phyloP scores from a whole-genome alignment of 106 monocot genomes.

The Posidonia australis region DNA sequence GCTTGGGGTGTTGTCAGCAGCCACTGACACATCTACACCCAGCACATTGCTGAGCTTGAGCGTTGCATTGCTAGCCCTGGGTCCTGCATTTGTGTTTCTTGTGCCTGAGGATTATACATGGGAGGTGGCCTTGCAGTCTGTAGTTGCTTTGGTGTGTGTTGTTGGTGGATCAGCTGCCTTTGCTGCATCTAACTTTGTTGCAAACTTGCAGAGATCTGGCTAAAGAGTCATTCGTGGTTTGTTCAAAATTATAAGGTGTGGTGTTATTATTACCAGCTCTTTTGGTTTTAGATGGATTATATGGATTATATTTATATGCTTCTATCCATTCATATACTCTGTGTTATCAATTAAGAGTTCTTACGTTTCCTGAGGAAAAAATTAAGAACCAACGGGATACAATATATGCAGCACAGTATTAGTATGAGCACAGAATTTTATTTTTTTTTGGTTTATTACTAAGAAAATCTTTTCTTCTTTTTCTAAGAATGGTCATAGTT shows the following conservation, averaged over 20 bases:
- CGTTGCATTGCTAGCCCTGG: constrained; percentile 36
- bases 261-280: too few species aligned
- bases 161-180: constrained; percentile 78
- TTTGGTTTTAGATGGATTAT: too few species aligned
- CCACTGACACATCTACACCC: constrained; percentile 65
- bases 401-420: too few species aligned
- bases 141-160: constrained; percentile 40
- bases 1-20: constrained; percentile 67
- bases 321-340: too few species aligned
- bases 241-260: not conserved
- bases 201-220: constrained; percentile 51
- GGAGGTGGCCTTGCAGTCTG: constrained; percentile 59
- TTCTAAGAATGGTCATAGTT: too few species aligned
- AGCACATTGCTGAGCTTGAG: constrained; percentile 38
- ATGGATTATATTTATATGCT: too few species aligned
- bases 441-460: too few species aligned
- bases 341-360: too few species aligned
- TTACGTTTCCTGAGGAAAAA: too few species aligned
- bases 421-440: too few species aligned
- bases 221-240: constrained; percentile 5
- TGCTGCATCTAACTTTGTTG: constrained; percentile 74
- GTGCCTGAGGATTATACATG: constrained; percentile 65
- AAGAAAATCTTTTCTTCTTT: too few species aligned
- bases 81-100: constrained; percentile 55
- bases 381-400: too few species aligned